A percentile compares a stretch with the other conserved stretches of the same genome.
Conservation (phyloP, 1,284 basidiomycete species). For the Earliella scabrosa region DNA sequence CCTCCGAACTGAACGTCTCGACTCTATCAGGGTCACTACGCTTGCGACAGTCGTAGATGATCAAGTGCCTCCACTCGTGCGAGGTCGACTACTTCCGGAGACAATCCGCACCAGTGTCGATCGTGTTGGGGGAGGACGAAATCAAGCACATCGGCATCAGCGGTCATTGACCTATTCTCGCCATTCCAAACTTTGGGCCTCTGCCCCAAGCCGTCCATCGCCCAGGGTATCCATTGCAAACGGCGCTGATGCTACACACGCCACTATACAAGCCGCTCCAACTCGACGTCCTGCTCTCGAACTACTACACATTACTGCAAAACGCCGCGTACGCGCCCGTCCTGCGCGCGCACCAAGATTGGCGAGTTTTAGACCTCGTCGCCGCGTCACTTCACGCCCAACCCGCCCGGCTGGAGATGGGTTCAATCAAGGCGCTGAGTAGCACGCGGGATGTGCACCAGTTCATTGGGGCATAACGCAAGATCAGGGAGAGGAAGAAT, state of each 20-base stretch:
- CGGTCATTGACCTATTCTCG: too few species aligned
- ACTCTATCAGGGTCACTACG: too few species aligned
- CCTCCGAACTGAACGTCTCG: too few species aligned
- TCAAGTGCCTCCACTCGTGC: constrained; percentile 70
- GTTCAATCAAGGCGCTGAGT: constrained; percentile 57
- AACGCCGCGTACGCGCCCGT: constrained; percentile 69
- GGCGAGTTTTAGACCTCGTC: constrained; percentile 82
- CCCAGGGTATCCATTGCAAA: constrained; percentile 85
- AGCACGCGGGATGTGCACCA: constrained; percentile 75
- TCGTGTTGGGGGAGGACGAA: constrained; percentile 81
- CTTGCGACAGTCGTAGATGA: constrained; percentile 58
- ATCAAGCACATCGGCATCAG: constrained; percentile 86
- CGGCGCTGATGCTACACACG: constrained; percentile 72
- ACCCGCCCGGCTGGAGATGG: constrained; percentile 78
- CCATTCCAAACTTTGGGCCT: too few species aligned
- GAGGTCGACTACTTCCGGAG: constrained; percentile 84
- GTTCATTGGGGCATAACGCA: constrained; percentile 71
- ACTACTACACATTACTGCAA: constrained; percentile 88
- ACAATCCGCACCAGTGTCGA: constrained; percentile 74
- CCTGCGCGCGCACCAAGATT: constrained; percentile 70
- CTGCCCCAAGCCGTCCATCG: too few species aligned
- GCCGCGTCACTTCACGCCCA: constrained; percentile 79
- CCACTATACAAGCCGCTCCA: constrained; percentile 64
- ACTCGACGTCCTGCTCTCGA: constrained; percentile 87
- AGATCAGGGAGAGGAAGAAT: constrained; percentile 47